Percentiles rank a stretch among this genome's conserved stretches.
These are phyloP conservation scores for Hamamelis virginiana DNA, from an alignment of 164 flowering plant species.

Conservation along the genomic window DNA sequence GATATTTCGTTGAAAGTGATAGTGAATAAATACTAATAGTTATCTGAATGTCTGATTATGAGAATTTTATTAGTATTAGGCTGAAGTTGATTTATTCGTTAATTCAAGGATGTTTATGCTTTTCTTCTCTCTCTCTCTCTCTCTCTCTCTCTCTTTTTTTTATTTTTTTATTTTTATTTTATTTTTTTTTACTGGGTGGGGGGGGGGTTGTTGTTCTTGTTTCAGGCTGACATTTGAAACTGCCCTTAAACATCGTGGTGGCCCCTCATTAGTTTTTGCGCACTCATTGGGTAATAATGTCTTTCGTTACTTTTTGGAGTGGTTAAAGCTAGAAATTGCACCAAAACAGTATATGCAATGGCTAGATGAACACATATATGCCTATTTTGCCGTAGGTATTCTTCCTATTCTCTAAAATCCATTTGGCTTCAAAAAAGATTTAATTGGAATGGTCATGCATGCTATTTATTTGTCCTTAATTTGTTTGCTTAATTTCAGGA, in stretches of 20 bases:
- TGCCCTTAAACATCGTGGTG: constrained; percentile 92
- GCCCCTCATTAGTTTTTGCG: constrained; percentile 93
- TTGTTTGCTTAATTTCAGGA: constrained; percentile 43
- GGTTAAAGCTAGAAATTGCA: constrained; percentile 97
- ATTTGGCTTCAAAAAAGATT: constrained; percentile 11
- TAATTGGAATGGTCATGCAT: constrained; percentile 3
- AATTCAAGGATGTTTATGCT: background rate
- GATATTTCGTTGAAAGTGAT: background rate
- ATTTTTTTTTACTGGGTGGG: too few species aligned
- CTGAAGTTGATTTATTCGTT: background rate
- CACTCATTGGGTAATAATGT: constrained; percentile 96
- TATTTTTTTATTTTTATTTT: too few species aligned
- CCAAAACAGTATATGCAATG: constrained; percentile 79
- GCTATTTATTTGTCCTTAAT: constrained; percentile 5
- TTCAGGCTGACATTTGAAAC: constrained; percentile 94
- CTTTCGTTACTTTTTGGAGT: constrained; percentile 94
- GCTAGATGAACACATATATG: constrained; percentile 96
- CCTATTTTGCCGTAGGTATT: constrained; percentile 98
- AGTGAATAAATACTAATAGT: too few species aligned
- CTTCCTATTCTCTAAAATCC: constrained; percentile 5
- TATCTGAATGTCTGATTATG: background rate
- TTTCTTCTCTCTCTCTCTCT: too few species aligned
- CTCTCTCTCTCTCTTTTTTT: too few species aligned
- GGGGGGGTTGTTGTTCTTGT: constrained; percentile 9
- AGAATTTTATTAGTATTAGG: background rate